Evolutionary conservation across 306 rosid species (phyloP).

Genomic region (Casuarina equisetifolia): DNA sequence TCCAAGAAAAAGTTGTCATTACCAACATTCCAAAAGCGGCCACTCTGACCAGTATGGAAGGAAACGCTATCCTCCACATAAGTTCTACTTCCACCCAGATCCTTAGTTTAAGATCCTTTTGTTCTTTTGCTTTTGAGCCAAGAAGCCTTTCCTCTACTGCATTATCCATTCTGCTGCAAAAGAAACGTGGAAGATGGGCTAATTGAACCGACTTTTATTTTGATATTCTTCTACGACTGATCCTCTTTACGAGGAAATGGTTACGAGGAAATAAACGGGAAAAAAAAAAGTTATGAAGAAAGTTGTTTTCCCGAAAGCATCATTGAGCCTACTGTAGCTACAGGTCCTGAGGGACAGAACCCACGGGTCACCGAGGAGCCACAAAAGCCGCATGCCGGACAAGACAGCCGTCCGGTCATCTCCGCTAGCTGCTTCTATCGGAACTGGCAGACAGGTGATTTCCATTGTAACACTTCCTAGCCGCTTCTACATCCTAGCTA

Average conservation of each 20-base stretch:
- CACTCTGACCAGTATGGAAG: slow-evolving; percentile 47
- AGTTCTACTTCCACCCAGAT: slow-evolving; percentile 42
- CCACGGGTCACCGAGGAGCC: too few relatives aligned
- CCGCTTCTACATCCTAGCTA: too few relatives aligned
- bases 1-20: slow-evolving; percentile 50
- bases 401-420: too few relatives aligned
- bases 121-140: slow-evolving; percentile 20
- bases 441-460: too few relatives aligned
- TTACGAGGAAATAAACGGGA: too few relatives aligned
- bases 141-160: slow-evolving; percentile 16
- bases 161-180: slow-evolving; percentile 3
- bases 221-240: background rate
- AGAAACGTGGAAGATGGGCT: background rate
- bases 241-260: background rate
- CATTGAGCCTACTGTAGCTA: too few relatives aligned
- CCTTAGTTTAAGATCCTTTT: slow-evolving; percentile 17
- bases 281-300: too few relatives aligned
- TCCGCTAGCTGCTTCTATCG: too few relatives aligned
- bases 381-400: too few relatives aligned
- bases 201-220: background rate
- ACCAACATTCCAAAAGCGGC: slow-evolving; percentile 51
- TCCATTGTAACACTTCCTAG: too few relatives aligned
- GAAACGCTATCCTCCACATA: slow-evolving; percentile 61
- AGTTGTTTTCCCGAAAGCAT: too few relatives aligned
- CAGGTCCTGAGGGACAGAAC: too few relatives aligned